Conservation (phyloP, 2,329 filamentous ascomycete species). For the Onygena corvina region DNA sequence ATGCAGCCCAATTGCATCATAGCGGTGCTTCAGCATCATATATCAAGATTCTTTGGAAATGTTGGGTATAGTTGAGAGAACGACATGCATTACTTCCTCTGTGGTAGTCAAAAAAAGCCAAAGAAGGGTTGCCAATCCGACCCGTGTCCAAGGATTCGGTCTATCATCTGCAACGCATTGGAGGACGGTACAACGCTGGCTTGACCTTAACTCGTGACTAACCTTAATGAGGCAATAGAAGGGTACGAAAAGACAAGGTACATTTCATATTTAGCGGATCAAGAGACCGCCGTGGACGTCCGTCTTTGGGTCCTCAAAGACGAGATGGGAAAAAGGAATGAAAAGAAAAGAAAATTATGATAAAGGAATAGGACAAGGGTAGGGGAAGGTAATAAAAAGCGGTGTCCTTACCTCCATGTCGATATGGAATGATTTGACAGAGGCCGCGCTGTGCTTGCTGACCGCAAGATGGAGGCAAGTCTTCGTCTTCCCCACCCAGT, state of each 20-base stretch:
- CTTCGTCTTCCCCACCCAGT: neutral
- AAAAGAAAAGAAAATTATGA: conserved; percentile 1
- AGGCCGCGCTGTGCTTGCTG: neutral
- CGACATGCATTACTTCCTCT: too few species aligned
- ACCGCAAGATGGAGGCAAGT: conserved; percentile 12
- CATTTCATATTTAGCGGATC: conserved; percentile 4
- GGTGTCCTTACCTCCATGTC: conserved; percentile 17
- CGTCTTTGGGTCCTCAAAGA: neutral
- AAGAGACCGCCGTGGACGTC: conserved; percentile 1
- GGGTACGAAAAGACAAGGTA: neutral
- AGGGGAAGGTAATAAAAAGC: conserved; percentile 11
- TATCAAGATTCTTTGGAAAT: too few species aligned
- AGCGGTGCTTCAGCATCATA: too few species aligned
- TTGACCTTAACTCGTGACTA: neutral
- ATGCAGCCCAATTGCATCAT: too few species aligned
- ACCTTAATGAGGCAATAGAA: conserved; percentile 4
- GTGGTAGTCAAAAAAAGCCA: too few species aligned
- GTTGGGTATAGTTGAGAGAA: too few species aligned
- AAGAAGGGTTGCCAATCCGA: neutral
- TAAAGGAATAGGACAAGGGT: conserved; percentile 9
- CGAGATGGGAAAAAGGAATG: conserved; percentile 7
- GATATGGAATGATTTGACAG: conserved; percentile 7
- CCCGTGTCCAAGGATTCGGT: neutral
- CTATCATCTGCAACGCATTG: neutral
- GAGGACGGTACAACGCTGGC: neutral